phyloP scores from a whole-genome alignment of 306 rosid genomes.

The Lupinus albus region DNA sequence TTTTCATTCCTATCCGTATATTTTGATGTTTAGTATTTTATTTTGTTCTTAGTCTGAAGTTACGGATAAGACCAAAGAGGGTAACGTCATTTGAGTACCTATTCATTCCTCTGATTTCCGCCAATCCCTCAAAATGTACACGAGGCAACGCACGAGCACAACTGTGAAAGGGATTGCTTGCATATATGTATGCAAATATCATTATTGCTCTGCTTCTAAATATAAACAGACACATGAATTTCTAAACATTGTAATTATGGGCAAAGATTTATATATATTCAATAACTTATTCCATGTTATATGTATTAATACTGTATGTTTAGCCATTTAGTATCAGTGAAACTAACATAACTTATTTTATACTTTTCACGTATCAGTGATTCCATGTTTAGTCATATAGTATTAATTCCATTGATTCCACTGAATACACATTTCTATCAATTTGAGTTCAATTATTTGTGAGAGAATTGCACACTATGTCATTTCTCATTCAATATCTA shows the following conservation, averaged over 20 bases:
- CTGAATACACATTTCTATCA: constrained; percentile 34
- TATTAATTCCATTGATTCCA: no score
- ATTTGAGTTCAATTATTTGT: constrained; percentile 40
- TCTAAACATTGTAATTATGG: background rate
- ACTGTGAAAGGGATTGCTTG: constrained; percentile 45
- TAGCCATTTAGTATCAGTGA: no score
- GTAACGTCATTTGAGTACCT: constrained; percentile 24
- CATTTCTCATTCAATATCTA: no score
- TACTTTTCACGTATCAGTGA: no score
- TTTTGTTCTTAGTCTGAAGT: background rate
- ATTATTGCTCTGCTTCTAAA: constrained; percentile 36
- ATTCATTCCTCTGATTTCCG: constrained; percentile 33
- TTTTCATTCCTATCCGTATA: background rate
- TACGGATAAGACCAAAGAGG: constrained; percentile 29
- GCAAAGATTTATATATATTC: background rate
- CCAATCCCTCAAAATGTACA: constrained; percentile 35
- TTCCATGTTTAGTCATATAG: no score
- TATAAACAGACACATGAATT: constrained; percentile 1
- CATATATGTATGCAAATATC: constrained; percentile 13
- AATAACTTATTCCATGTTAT: no score
- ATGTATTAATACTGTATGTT: no score
- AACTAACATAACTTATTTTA: no score
- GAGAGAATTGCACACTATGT: constrained; percentile 37
- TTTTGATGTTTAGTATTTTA: constrained; percentile 6
- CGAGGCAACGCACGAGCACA: constrained; percentile 51